A percentile compares a stretch with the other conserved stretches of the same genome.
phyloP scores from a whole-genome alignment of 2,329 filamentous ascomycete genomes.

The Fusarium caatingaense region DNA sequence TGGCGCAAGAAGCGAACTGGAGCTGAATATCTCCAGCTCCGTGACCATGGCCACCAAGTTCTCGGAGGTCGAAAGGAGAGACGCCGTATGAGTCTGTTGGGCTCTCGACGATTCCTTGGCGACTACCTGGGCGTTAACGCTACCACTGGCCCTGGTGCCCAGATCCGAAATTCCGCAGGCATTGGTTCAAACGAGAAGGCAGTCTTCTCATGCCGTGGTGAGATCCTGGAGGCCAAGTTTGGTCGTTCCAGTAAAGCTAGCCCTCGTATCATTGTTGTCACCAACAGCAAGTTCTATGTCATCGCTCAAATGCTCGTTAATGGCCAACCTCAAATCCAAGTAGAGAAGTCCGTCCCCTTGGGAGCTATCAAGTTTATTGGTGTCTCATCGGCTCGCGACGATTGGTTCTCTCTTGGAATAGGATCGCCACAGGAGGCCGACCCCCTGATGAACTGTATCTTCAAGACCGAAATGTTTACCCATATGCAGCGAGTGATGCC shows the following conservation, averaged over 20 bases:
- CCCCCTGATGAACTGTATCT: constrained; percentile 89
- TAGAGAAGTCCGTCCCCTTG: constrained; percentile 84
- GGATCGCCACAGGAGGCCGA: constrained; percentile 93
- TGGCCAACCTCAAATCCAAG: constrained; percentile 80
- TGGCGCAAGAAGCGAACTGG: constrained; percentile 95
- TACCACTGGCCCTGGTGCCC: constrained; percentile 79
- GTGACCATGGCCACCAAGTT: constrained; percentile 87
- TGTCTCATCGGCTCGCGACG: constrained; percentile 84
- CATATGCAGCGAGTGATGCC: constrained; percentile 85
- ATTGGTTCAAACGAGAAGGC: constrained; percentile 78
- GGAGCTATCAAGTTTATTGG: constrained; percentile 91
- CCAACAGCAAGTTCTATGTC: constrained; percentile 87
- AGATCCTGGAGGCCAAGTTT: constrained; percentile 92
- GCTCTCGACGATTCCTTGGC: constrained; percentile 90
- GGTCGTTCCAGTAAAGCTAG: constrained; percentile 95
- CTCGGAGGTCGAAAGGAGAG: constrained; percentile 90
- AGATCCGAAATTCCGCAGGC: constrained; percentile 80
- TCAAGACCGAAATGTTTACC: constrained; percentile 98
- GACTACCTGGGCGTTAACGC: constrained; percentile 94
- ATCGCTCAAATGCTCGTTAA: constrained; percentile 87
- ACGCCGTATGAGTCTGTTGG: constrained; percentile 88
- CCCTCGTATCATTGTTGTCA: constrained; percentile 85
- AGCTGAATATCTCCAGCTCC: constrained; percentile 86
- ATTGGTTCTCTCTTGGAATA: constrained; percentile 95
- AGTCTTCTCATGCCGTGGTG: constrained; percentile 91